Evolutionary conservation across 2,329 filamentous ascomycete genomes (phyloP), one percentile per base, ranked within the genome.

Genomic region (Aspergillus cejpii): DNA sequence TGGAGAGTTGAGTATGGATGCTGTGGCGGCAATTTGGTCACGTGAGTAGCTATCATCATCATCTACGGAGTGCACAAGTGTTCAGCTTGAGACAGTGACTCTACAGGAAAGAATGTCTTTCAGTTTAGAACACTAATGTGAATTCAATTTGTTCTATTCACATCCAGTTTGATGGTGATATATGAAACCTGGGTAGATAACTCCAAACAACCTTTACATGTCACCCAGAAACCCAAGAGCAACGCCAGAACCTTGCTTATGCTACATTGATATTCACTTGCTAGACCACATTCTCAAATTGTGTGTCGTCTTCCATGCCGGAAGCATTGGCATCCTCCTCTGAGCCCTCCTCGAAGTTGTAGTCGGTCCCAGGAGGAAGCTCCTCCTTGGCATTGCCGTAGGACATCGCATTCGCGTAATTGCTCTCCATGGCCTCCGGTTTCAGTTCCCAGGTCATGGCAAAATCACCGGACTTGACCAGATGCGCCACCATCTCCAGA

Each of bases 401-500:
- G 4, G 56, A 55, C 45, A 66, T 49, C 5, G 64, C 58, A 47
- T 60, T 61, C 19, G 66, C 61, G 41, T 77, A 74, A 44, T 74
- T 76, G 29, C 72, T 70, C 44, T 76, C 72, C 56, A 67, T 79
- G 49, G 85, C 84, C 61, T 88, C 84, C 2, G 79, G 74, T 63
- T 84, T 87, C 45, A 96, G 70, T 55, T 84, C 84, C 82, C 89
- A 97, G 54, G 84, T 83, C 64, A 89, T 91, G 41, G 87, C 84
- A 62, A 94, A 95, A 2, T 81, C 78, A 20, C 91, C 91, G 37
- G 81, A 84, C 66, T 89, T 87, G 63, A 94, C 83, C 49, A 95
- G 71, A 15, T 85, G 80, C 0, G 88, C 91, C 48, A 97, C 80
- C 60, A 88, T 82, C 51, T 90, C 85, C 54, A 98, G 71, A 1